These are phyloP conservation scores for Leptographium flavum DNA, from an alignment of 2,329 filamentous ascomycete species.

Conservation along the genomic window DNA sequence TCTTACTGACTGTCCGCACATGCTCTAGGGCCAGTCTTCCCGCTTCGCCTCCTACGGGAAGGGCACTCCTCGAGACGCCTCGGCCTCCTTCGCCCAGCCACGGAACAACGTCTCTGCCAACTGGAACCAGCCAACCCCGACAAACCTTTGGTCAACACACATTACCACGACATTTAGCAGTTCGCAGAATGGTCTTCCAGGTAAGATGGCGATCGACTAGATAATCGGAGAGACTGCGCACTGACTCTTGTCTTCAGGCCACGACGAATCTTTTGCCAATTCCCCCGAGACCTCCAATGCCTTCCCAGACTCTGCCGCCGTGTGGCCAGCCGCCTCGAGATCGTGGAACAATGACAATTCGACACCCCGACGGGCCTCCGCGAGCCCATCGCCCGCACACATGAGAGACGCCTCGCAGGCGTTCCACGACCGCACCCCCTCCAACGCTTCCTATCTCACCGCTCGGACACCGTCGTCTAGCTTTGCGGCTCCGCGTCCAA, in stretches of 20 bases:
- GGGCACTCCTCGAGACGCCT: constrained; percentile 15
- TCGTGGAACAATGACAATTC: constrained; percentile 44
- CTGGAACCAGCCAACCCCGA: constrained; percentile 18
- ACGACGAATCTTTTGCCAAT: constrained; percentile 21
- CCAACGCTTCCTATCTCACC: constrained; percentile 27
- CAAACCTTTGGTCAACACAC: constrained; percentile 36
- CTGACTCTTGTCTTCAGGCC: neutral
- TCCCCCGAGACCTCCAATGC: neutral
- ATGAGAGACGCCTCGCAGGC: constrained; percentile 26
- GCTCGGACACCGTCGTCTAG: constrained; percentile 25
- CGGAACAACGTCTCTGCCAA: constrained; percentile 20
- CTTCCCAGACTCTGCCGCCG: constrained; percentile 1
- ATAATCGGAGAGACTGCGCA: too few relatives aligned
- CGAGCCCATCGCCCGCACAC: constrained; percentile 44
- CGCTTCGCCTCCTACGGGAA: constrained; percentile 24
- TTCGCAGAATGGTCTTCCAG: constrained; percentile 26
- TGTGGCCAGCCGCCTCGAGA: constrained; percentile 23
- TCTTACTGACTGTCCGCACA: constrained; percentile 1
- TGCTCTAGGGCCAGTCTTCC: constrained; percentile 21
- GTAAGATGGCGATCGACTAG: constrained; percentile 18
- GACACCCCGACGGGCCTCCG: constrained; percentile 28
- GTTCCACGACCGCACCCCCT: constrained; percentile 28
- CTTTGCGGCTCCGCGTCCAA: constrained; percentile 18
- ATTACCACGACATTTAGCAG: constrained; percentile 18
- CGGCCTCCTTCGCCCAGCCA: constrained; percentile 19